Evolutionary conservation across 1,284 basidiomycete species (phyloP).

Genomic region (Golubevia sp.): DNA sequence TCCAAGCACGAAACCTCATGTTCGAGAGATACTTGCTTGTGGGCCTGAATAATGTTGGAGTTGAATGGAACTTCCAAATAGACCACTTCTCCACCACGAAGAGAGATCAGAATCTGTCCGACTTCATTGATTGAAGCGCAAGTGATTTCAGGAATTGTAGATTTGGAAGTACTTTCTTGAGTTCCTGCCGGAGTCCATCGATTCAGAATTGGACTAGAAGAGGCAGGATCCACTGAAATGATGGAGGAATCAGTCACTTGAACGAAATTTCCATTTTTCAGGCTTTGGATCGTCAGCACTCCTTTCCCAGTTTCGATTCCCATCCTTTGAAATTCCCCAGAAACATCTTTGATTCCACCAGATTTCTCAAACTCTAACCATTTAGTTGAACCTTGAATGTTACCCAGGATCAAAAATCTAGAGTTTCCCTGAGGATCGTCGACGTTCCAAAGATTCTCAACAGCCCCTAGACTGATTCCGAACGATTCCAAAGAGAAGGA

Average conservation of each 20-base stretch:
- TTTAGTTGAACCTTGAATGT: not conserved
- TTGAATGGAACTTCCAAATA: constrained; percentile 16
- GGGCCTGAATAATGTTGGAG: constrained; percentile 1
- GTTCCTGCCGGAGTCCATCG: constrained; percentile 6
- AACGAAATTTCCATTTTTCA: constrained; percentile 12
- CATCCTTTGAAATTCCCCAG: not conserved
- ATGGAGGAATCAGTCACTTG: constrained; percentile 14
- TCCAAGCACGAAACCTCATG: constrained; percentile 35
- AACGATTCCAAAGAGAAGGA: not conserved
- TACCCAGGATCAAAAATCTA: not conserved
- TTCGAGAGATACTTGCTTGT: constrained; percentile 6
- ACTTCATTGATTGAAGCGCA: constrained; percentile 11
- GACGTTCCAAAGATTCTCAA: not conserved
- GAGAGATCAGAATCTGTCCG: constrained; percentile 25
- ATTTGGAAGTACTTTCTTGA: too few relatives aligned
- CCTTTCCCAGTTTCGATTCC: not conserved
- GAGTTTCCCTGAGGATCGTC: not conserved
- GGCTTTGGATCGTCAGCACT: not conserved
- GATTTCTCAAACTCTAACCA: not conserved
- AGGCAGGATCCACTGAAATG: constrained; percentile 2
- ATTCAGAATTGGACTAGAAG: constrained; percentile 8
- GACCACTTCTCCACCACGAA: constrained; percentile 19
- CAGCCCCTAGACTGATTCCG: not conserved
- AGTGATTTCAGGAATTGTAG: constrained; percentile 2
- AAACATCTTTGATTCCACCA: not conserved